A percentile compares a stretch with the other conserved stretches of the same genome.
Evolutionary conservation across 1,139 yeast species (phyloP).

Genomic region (Ashbya aceris): DNA sequence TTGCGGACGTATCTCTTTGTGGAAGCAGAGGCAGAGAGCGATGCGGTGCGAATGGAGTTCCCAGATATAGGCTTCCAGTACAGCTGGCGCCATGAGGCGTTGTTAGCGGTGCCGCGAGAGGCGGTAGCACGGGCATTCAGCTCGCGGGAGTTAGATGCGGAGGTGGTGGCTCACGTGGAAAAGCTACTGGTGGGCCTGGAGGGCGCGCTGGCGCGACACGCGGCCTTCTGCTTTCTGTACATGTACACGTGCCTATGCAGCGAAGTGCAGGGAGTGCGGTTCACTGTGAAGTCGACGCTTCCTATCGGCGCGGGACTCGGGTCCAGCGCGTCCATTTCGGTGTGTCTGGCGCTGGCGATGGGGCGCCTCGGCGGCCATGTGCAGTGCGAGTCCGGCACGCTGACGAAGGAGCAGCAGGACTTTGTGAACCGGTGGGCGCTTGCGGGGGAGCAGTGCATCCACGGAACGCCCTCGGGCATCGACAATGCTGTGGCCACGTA

Average conservation of each 20-base stretch:
- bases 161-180: conserved; percentile 19
- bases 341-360: conserved; percentile 72
- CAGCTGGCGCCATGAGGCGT: conserved; percentile 39
- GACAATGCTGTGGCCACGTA: conserved; percentile 94
- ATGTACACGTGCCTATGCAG: conserved; percentile 55
- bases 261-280: conserved; percentile 42
- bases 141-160: conserved; percentile 46
- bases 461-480: conserved; percentile 95
- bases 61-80: conserved; percentile 69
- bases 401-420: conserved; percentile 39
- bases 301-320: conserved; percentile 98
- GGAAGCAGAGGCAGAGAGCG: conserved; percentile 30
- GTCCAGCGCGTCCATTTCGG: conserved; percentile 85
- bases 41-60: conserved; percentile 54
- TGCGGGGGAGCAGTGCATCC: conserved; percentile 90
- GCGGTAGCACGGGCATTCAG: conserved; percentile 3
- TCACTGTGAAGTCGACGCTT: conserved; percentile 67
- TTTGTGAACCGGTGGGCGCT: conserved; percentile 81
- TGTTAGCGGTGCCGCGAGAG: conserved; percentile 9
- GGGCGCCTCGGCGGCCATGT: conserved; percentile 54
- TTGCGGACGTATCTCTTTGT: conserved; percentile 67
- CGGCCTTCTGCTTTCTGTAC: conserved; percentile 80
- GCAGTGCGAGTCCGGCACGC: conserved; percentile 16
- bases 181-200: conserved; percentile 35
- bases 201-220: conserved; percentile 59